These are phyloP conservation scores for Picochlorum sp. DNA, from an alignment of 139 green algal genomes.

Conservation along the genomic window DNA sequence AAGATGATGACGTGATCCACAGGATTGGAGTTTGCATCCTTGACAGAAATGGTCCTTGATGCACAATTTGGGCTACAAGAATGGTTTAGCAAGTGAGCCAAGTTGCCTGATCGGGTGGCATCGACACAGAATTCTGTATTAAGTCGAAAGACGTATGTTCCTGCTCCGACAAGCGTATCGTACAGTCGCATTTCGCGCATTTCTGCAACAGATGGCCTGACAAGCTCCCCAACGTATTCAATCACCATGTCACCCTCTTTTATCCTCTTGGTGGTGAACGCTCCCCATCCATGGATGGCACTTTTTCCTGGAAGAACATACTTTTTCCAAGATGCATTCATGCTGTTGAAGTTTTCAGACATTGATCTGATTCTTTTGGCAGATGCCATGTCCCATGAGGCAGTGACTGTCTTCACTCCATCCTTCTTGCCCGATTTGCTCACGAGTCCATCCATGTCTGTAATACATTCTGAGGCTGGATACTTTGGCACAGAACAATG, in stretches of 20 bases:
- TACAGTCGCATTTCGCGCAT: slow-evolving; percentile 57
- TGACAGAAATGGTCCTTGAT: slow-evolving; percentile 48
- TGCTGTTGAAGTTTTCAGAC: slow-evolving; percentile 22
- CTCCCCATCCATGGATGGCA: slow-evolving; percentile 74
- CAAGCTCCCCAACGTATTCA: slow-evolving; percentile 60
- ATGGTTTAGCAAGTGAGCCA: slow-evolving; percentile 90
- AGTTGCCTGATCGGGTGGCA: slow-evolving; percentile 59
- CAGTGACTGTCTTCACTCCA: background rate
- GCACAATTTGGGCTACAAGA: slow-evolving; percentile 74
- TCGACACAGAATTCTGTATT: slow-evolving; percentile 44
- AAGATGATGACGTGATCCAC: slow-evolving; percentile 66
- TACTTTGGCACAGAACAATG: too few relatives aligned
- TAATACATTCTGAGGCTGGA: too few relatives aligned
- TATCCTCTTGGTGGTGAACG: slow-evolving; percentile 54
- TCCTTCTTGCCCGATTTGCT: too few relatives aligned
- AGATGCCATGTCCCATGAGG: slow-evolving; percentile 1
- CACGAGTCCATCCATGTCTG: too few relatives aligned
- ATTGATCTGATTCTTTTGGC: background rate
- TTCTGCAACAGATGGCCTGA: slow-evolving; percentile 44
- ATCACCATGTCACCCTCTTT: slow-evolving; percentile 52
- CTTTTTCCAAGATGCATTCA: slow-evolving; percentile 20
- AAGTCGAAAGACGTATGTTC: slow-evolving; percentile 81
- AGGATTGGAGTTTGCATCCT: slow-evolving; percentile 4
- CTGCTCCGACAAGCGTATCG: slow-evolving; percentile 67
- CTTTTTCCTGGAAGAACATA: slow-evolving; percentile 60